Base-by-base conservation (phyloP, 148 eudicot genomes). In the Drosera capensis region DNA sequence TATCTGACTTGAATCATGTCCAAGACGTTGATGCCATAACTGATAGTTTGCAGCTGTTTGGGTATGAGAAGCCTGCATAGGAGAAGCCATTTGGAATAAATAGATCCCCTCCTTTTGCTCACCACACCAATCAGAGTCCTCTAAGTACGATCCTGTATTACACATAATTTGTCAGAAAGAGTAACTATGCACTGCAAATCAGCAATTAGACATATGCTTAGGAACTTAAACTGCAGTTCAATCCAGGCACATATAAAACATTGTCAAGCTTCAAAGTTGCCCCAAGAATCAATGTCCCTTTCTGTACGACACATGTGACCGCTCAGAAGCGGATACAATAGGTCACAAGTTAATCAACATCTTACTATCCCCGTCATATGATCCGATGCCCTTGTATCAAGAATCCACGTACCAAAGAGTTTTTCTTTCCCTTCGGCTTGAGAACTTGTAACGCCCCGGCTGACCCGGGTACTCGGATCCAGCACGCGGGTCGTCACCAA, bases 211-310 rank as follows among this genome's bases (percentile, higher is more conserved):
- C 35, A n/a, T n/a, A 30, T 5, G 35, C 35, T 13, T 5, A 30
- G 12, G 35, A 48, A 0, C 29, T 19, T 1, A 48, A 12, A 26
- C 31, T 48, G 5, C 40, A 48, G 19, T 25, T 48, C 7, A 48
- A 12, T 2, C 21, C 20, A 4, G 52, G 52, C 2, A 48, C 52
- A 48, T 7, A 48, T 26, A 48, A 31, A 31, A 48, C 52, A 30
- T 30, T 6, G 13, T 30, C 13, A 5, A 30, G 13, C 13, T 30
- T 30, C 35, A 30, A 5, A 30, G 35, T 30, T 5, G 35, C 35
- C 35, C 35, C 35, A 13, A 30, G 13, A 5, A 48, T 31, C 14
- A 31, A 31, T 11, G 28, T 31, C 17, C 13, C 20, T 12, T 36
- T 3, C 15, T 14, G 21, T 23, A 9, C 18, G 20, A 44, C 34